Percentiles rank a stretch among this genome's conserved stretches.
Conservation (phyloP, 495 filamentous ascomycete genomes). For the Xylaria acuta region DNA sequence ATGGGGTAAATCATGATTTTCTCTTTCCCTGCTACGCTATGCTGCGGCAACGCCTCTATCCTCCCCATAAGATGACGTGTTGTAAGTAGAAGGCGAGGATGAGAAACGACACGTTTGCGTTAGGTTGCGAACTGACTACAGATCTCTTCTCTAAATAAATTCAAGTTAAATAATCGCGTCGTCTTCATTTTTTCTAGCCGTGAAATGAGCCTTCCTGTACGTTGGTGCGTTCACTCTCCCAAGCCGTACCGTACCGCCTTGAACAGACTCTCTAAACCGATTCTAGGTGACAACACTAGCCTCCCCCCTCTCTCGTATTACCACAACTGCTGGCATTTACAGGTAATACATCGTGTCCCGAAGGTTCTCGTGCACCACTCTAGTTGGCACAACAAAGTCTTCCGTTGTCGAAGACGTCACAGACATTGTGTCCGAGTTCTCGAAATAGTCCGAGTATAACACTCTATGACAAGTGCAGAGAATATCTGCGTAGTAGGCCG, state of each 20-base stretch:
- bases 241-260: neutral
- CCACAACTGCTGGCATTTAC: conserved; percentile 36
- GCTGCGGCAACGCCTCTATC: neutral
- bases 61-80: neutral
- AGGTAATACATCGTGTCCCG: conserved; percentile 78
- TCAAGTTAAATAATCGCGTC: neutral
- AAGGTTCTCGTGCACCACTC: conserved; percentile 55
- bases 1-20: neutral
- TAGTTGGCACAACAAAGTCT: neutral
- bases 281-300: neutral
- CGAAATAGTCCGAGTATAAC: conserved; percentile 66
- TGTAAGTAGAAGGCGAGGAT: neutral
- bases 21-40: neutral
- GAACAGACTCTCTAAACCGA: neutral
- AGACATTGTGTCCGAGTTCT: conserved; percentile 46
- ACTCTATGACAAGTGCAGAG: conserved; percentile 72
- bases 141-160: neutral
- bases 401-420: conserved; percentile 22
- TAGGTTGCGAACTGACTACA: neutral
- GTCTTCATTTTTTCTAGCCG: neutral
- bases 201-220: neutral
- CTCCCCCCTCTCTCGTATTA: neutral
- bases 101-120: neutral
- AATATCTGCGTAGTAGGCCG: conserved; percentile 83
- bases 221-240: neutral